Conservation (phyloP, 2,329 filamentous ascomycete genomes). For the Beauveria pseudobassiana region DNA sequence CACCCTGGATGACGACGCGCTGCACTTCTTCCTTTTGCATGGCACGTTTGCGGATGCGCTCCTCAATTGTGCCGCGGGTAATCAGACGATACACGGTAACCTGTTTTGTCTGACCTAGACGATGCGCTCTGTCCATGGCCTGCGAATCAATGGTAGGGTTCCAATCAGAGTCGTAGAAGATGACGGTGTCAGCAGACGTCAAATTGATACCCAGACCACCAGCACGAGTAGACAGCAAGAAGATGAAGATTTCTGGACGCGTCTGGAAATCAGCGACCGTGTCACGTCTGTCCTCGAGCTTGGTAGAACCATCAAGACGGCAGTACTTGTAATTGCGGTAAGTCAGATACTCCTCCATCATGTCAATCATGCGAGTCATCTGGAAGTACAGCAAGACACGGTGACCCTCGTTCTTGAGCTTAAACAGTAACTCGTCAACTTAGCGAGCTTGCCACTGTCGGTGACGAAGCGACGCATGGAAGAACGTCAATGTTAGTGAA, state of each 20-base stretch:
- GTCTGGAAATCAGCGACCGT: slow-evolving; percentile 97
- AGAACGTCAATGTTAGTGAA: slow-evolving; percentile 86
- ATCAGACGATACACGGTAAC: slow-evolving; percentile 97
- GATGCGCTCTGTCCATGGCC: slow-evolving; percentile 97
- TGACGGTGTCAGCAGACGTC: slow-evolving; percentile 93
- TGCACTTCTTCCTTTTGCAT: slow-evolving; percentile 98
- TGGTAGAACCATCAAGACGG: slow-evolving; percentile 91
- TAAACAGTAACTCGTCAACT: slow-evolving; percentile 75
- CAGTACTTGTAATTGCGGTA: slow-evolving; percentile 99
- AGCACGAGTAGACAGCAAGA: slow-evolving; percentile 89
- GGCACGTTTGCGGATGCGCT: slow-evolving; percentile 93
- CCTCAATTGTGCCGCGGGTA: slow-evolving; percentile 92
- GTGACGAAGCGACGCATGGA: slow-evolving; percentile 98
- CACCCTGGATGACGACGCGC: slow-evolving; percentile 90
- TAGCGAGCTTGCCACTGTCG: slow-evolving; percentile 91
- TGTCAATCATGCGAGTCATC: slow-evolving; percentile 99
- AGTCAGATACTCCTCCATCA: slow-evolving; percentile 98
- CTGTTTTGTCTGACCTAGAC: slow-evolving; percentile 89
- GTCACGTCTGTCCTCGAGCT: slow-evolving; percentile 91
- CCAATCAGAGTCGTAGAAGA: slow-evolving; percentile 99
- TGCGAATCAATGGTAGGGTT: slow-evolving; percentile 98
- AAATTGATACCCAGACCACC: slow-evolving; percentile 98
- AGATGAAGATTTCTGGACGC: slow-evolving; percentile 90
- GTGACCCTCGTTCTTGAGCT: slow-evolving; percentile 86
- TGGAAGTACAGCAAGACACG: slow-evolving; percentile 98